Evolutionary conservation across 768 basidiomycete genomes (phyloP).

Genomic region (Leccinum barrowsii): DNA sequence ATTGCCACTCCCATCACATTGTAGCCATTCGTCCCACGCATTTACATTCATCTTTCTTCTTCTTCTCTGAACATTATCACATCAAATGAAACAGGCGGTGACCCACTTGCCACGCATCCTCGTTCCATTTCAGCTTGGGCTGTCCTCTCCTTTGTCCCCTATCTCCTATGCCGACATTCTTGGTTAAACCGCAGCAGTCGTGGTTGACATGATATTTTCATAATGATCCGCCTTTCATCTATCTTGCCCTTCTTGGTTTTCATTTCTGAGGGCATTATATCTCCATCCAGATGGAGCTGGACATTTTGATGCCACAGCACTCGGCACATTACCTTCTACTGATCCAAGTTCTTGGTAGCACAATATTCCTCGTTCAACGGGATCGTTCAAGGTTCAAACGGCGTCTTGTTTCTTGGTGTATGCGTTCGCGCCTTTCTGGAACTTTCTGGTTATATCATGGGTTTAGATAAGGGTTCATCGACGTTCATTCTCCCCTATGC

Average conservation of each 20-base stretch:
- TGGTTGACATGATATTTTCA: neutral
- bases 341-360: neutral
- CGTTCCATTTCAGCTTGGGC: conserved; percentile 5
- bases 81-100: conserved; percentile 1
- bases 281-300: conserved; percentile 22
- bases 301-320: conserved; percentile 8
- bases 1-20: conserved; percentile 27
- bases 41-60: conserved; percentile 10
- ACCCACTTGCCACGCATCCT: neutral
- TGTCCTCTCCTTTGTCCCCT: conserved; percentile 16
- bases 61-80: neutral
- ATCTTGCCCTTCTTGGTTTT: conserved; percentile 2
- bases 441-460: neutral
- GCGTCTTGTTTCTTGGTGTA: conserved; percentile 3
- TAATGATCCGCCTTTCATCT: conserved; percentile 7
- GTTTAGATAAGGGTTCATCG: neutral
- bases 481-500: neutral
- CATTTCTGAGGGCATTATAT: conserved; percentile 1
- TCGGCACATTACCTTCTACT: neutral
- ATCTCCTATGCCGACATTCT: neutral
- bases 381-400: neutral
- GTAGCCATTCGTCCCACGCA: conserved; percentile 31
- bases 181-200: neutral
- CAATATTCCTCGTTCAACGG: neutral
- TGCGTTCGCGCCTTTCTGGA: neutral